These are phyloP conservation scores for Stagonosporopsis tanaceti DNA, from an alignment of 2,329 filamentous ascomycete species.

Conservation along the genomic window DNA sequence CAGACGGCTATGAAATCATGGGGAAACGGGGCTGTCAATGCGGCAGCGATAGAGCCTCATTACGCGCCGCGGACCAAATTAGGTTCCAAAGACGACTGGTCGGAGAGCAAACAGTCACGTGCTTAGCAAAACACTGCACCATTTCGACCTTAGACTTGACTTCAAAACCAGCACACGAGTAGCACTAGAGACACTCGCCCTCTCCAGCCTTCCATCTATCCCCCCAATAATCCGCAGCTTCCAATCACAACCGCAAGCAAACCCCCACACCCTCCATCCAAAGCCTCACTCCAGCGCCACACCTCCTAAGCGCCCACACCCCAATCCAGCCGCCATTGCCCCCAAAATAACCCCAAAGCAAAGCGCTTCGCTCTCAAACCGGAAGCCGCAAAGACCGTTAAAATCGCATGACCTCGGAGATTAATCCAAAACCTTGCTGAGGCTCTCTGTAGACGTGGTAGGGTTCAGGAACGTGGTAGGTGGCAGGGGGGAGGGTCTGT, in stretches of 20 bases:
- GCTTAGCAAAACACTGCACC: neutral
- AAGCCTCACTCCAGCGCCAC: neutral
- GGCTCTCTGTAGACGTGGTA: slow-evolving; percentile 16
- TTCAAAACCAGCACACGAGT: neutral
- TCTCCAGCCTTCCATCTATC: neutral
- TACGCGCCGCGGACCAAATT: slow-evolving; percentile 38
- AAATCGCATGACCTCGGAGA: slow-evolving; percentile 36
- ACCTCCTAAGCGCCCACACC: neutral
- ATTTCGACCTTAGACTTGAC: neutral
- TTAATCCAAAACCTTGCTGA: slow-evolving; percentile 30
- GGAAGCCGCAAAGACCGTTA: slow-evolving; percentile 38
- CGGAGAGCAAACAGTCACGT: neutral
- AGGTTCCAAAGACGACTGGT: neutral
- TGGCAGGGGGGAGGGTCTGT: too few relatives aligned
- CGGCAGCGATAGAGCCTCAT: slow-evolving; percentile 41
- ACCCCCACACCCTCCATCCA: neutral
- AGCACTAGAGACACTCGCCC: neutral
- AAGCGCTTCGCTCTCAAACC: slow-evolving; percentile 26
- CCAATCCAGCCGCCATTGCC: slow-evolving; percentile 19
- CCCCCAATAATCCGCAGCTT: too few relatives aligned
- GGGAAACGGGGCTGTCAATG: slow-evolving; percentile 27
- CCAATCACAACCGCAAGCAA: too few relatives aligned
- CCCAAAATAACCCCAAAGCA: slow-evolving; percentile 44
- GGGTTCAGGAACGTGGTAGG: slow-evolving; percentile 5
- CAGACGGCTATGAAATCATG: slow-evolving; percentile 35